Evolutionary conservation across 2,329 filamentous ascomycete genomes (phyloP).

Genomic region (Trichoderma semiorbis): DNA sequence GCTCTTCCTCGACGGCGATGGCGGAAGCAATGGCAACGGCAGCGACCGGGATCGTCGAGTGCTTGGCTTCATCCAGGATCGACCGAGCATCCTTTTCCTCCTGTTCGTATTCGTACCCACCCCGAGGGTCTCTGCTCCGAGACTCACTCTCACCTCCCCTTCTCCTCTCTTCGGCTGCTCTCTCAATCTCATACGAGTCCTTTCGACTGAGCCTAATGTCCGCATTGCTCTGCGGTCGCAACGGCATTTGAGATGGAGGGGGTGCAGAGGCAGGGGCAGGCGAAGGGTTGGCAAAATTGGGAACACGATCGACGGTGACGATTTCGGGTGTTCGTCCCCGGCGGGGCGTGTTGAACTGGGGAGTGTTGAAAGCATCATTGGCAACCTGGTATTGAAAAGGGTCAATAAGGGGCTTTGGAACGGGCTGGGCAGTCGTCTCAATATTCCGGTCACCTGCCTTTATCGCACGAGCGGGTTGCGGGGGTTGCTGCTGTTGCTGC

Average conservation of each 20-base stretch:
- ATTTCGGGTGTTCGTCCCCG: slow-evolving; percentile 48
- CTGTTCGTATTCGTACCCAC: slow-evolving; percentile 31
- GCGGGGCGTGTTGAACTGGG: slow-evolving; percentile 31
- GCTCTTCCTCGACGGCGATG: slow-evolving; percentile 41
- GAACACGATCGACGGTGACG: slow-evolving; percentile 53
- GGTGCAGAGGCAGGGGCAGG: background rate
- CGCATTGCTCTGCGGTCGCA: slow-evolving; percentile 19
- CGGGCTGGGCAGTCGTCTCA: slow-evolving; percentile 25
- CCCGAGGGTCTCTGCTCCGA: slow-evolving; percentile 23
- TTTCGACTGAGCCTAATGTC: slow-evolving; percentile 45
- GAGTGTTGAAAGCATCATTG: slow-evolving; percentile 50
- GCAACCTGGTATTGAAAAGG: slow-evolving; percentile 55
- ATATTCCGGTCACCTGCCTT: slow-evolving; percentile 26
- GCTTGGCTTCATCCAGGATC: slow-evolving; percentile 44
- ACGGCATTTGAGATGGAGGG: slow-evolving; percentile 21
- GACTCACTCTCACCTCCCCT: slow-evolving; percentile 23
- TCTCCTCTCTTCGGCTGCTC: slow-evolving; percentile 31
- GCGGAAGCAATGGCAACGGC: slow-evolving; percentile 47
- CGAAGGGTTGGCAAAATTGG: slow-evolving; percentile 41
- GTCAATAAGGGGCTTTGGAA: slow-evolving; percentile 41
- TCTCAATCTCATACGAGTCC: slow-evolving; percentile 47
- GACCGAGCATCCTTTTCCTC: slow-evolving; percentile 44
- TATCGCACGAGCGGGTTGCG: slow-evolving; percentile 23
- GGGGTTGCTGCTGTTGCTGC: slow-evolving; percentile 15
- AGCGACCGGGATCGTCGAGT: slow-evolving; percentile 47